Base-by-base conservation (phyloP, 2,329 filamentous ascomycete genomes). In the Tolypocladium ovalisporum region DNA sequence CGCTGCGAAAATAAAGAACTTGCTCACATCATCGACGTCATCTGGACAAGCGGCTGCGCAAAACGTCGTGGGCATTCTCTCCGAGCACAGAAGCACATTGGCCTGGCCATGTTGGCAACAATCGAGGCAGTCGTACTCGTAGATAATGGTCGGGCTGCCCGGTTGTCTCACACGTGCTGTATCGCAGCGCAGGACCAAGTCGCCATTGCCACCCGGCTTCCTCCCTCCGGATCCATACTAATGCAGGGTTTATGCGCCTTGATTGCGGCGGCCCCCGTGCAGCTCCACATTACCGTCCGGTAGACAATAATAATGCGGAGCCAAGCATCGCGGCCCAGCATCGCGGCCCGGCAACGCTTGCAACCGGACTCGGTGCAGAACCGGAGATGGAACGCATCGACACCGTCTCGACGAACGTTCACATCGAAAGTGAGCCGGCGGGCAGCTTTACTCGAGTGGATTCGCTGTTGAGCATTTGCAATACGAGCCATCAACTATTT, bases 1-100 rank as follows among this genome's bases (percentile, higher is more conserved):
- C 60, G 62, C 57, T 24, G 61, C 15, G 24, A 29, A 32, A 15
- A 29, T 19, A 9, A 49, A 10, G n/a, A 40, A 40, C 27, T 34
- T n/a, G 47, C 47, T 10, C 47, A 22, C 29, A n/a, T 34, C 19
- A 19, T 52, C 19, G 47, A 35, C 47, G 47, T 52, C 47, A 52
- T 34, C 13, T 22, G 10, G 35, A 22, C 1, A 12, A 13, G 29
- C 44, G 27, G 9, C 9, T 3, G 7, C 8, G 19, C 15, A n/a
- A 4, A 27, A n/a, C 2, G 10, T n/a, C n/a, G 12, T n/a, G 27
- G 27, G 29, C 17, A 12, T 13, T 32, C 22, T 34, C 19, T 7
- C 40, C 22, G n/a, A 24, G 9, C n/a, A 8, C 37, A 40, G 37
- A 19, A 40, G 19, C 19, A 7, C 37, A 40, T n/a, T 19, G 17